A percentile compares a stretch with the other conserved stretches of the same genome.
phyloP scores from a whole-genome alignment of 2,329 filamentous ascomycete species.

The Cercospora sp. region DNA sequence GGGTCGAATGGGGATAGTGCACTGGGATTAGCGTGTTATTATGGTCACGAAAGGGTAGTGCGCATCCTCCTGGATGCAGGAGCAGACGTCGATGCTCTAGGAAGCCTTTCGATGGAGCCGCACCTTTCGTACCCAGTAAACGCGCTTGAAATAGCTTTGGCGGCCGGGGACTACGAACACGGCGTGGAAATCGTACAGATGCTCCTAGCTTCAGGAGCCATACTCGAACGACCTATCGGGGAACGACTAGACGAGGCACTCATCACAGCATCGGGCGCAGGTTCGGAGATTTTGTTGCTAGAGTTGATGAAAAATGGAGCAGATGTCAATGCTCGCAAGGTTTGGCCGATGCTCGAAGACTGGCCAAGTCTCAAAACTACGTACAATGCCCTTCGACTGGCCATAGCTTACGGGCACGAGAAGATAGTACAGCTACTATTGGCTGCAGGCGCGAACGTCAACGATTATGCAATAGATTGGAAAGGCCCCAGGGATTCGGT shows the following conservation, averaged over 20 bases:
- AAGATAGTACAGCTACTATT: neutral
- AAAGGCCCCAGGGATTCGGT: too few relatives aligned
- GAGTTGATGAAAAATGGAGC: too few relatives aligned
- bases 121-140: neutral
- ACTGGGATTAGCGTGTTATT: neutral
- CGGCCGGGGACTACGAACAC: fast-evolving
- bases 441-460: neutral
- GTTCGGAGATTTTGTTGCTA: too few relatives aligned
- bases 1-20: too few relatives aligned
- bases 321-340: too few relatives aligned
- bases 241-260: too few relatives aligned
- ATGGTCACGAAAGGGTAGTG: neutral
- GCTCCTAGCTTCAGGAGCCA: too few relatives aligned
- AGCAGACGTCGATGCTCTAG: neutral
- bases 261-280: too few relatives aligned
- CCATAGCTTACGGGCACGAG: neutral
- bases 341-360: too few relatives aligned
- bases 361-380: too few relatives aligned
- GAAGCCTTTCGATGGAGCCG: neutral
- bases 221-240: too few relatives aligned
- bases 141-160: neutral
- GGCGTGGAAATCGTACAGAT: neutral
- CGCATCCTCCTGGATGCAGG: neutral
- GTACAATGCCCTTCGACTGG: neutral
- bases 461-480: neutral